Evolutionary conservation across 805 yeast species (phyloP).

Genomic region (Teunomyces gatunensis): DNA sequence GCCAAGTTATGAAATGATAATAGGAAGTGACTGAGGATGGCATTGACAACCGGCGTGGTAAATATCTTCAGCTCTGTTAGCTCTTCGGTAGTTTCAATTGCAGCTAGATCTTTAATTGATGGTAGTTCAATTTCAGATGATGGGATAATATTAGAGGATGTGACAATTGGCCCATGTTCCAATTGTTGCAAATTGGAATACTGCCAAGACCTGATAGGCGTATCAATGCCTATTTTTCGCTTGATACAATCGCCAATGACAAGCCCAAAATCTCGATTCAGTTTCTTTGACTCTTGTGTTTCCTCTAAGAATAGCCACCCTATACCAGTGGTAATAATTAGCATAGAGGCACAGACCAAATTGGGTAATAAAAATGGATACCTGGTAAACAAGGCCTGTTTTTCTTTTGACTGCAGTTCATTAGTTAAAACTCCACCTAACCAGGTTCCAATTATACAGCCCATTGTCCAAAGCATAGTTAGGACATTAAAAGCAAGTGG

Average conservation of each 20-base stretch:
- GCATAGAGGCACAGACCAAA: slow-evolving; percentile 39
- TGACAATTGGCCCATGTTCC: not conserved
- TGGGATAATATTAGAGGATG: not conserved
- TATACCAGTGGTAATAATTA: slow-evolving; percentile 34
- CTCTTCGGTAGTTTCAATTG: not conserved
- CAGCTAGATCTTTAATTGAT: not conserved
- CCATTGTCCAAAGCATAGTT: slow-evolving; percentile 61
- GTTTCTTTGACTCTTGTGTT: slow-evolving; percentile 42
- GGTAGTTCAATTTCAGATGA: not conserved
- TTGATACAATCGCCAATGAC: slow-evolving; percentile 41
- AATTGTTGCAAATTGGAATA: not conserved
- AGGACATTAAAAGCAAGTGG: slow-evolving; percentile 60
- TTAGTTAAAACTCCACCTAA: slow-evolving; percentile 50
- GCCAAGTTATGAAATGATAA: slow-evolving; percentile 48
- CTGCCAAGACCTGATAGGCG: not conserved
- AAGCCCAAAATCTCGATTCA: slow-evolving; percentile 43
- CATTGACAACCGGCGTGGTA: slow-evolving; percentile 26
- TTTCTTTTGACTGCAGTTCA: slow-evolving; percentile 39
- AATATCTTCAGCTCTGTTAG: slow-evolving; percentile 16
- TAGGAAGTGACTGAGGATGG: slow-evolving; percentile 37
- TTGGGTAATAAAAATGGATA: slow-evolving; percentile 56
- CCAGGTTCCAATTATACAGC: slow-evolving; percentile 60
- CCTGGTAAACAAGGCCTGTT: slow-evolving; percentile 13
- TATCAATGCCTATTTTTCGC: not conserved
- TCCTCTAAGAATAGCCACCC: slow-evolving; percentile 53